Evolutionary conservation across 2,329 filamentous ascomycete genomes (phyloP).

Genomic region (Aspergillus pseudonomiae): DNA sequence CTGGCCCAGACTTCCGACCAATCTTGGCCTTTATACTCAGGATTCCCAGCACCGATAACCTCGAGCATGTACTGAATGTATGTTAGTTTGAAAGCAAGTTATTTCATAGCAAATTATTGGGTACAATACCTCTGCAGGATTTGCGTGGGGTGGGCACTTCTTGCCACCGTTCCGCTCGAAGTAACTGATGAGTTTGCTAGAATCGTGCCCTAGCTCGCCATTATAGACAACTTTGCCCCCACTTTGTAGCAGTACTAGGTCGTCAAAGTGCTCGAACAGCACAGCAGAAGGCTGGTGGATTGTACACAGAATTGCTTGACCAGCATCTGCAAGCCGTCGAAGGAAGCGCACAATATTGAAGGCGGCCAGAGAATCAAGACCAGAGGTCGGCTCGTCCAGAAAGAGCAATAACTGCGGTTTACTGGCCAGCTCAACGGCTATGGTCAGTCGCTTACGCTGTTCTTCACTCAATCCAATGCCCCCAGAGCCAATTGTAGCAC

Average conservation of each 20-base stretch:
- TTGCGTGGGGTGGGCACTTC: constrained; percentile 63
- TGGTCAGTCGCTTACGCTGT: constrained; percentile 69
- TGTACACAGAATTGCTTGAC: constrained; percentile 86
- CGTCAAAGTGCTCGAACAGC: constrained; percentile 85
- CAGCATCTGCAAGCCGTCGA: constrained; percentile 67
- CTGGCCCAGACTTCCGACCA: constrained; percentile 65
- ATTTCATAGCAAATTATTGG: background rate
- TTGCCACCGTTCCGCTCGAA: constrained; percentile 68
- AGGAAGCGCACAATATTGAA: constrained; percentile 66
- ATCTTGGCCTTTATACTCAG: constrained; percentile 60
- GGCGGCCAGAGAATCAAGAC: constrained; percentile 70
- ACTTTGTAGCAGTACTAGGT: constrained; percentile 74
- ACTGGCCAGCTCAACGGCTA: constrained; percentile 64
- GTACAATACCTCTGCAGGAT: constrained; percentile 64
- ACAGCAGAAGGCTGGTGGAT: constrained; percentile 89
- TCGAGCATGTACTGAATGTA: constrained; percentile 75
- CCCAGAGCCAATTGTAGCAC: constrained; percentile 63
- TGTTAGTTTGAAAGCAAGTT: background rate
- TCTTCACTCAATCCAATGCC: constrained; percentile 66
- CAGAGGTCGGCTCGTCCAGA: constrained; percentile 65
- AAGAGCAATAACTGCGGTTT: constrained; percentile 65
- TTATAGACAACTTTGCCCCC: constrained; percentile 86
- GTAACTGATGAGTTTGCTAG: constrained; percentile 68
- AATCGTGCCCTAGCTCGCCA: constrained; percentile 78
- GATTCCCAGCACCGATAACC: constrained; percentile 65